Percentiles rank a stretch among this genome's conserved stretches.
phyloP scores from a whole-genome alignment of 352 stramenopile species.

The Globisporangium cederbergense region DNA sequence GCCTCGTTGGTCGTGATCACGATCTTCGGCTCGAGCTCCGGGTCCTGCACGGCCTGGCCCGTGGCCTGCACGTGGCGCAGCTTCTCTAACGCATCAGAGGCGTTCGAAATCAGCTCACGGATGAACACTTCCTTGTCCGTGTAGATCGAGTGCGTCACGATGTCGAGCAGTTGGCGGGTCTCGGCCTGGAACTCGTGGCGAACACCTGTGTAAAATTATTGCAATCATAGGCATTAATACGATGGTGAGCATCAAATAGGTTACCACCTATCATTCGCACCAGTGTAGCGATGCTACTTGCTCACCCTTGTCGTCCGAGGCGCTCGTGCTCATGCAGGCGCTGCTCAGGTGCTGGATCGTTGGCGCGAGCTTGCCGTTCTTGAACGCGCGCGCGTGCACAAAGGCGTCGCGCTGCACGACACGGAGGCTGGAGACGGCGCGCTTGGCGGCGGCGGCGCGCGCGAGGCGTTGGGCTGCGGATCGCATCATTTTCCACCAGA shows the following conservation, averaged over 20 bases:
- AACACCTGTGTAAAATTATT: constrained; percentile 28
- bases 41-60: constrained; percentile 60
- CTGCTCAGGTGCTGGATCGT: constrained; percentile 32
- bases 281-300: neutral
- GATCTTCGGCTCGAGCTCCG: constrained; percentile 94
- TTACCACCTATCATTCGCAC: neutral
- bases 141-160: constrained; percentile 99
- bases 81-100: constrained; percentile 98
- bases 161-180: constrained; percentile 94
- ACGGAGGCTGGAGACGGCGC: constrained; percentile 14
- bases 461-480: constrained; percentile 38
- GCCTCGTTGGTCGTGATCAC: constrained; percentile 95
- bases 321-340: constrained; percentile 36
- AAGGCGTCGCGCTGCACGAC: constrained; percentile 9
- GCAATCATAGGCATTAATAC: neutral
- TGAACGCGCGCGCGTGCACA: constrained; percentile 16
- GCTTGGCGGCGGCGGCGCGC: constrained; percentile 24
- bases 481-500: constrained; percentile 45
- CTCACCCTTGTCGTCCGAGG: constrained; percentile 38
- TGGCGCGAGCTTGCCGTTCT: constrained; percentile 26
- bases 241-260: neutral
- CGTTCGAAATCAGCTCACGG: constrained; percentile 98
- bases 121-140: constrained; percentile 99
- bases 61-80: constrained; percentile 92
- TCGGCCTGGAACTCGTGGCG: constrained; percentile 94